A percentile compares a stretch with the other conserved stretches of the same genome.
phyloP scores from a whole-genome alignment of 371 early-diverging fungal genomes.

The Mucor irregularis region DNA sequence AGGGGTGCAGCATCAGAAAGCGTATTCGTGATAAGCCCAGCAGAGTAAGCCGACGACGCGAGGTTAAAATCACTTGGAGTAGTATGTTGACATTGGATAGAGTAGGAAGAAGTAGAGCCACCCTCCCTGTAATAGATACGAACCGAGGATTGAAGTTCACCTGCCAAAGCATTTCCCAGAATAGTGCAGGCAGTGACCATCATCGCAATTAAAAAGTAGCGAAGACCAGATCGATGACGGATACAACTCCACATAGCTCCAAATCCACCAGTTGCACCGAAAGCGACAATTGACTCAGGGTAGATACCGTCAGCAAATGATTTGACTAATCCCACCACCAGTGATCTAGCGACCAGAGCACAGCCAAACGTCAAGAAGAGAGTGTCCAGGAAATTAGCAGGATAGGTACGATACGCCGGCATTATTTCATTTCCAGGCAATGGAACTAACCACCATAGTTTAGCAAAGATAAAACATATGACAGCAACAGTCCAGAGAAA shows the following conservation, averaged over 20 bases:
- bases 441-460: constrained; percentile 22
- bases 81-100: constrained; percentile 8
- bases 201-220: constrained; percentile 15
- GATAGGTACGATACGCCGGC: constrained; percentile 19
- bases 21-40: constrained; percentile 4
- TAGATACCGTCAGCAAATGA: constrained; percentile 8
- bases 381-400: constrained; percentile 13
- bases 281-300: constrained; percentile 13
- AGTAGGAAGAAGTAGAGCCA: not conserved
- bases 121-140: constrained; percentile 1
- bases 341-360: constrained; percentile 6
- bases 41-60: constrained; percentile 11
- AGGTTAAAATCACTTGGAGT: not conserved
- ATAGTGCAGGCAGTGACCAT: constrained; percentile 7
- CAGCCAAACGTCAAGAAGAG: constrained; percentile 9
- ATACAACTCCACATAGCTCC: constrained; percentile 17
- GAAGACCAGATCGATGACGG: constrained; percentile 10
- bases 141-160: constrained; percentile 17
- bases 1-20: constrained; percentile 11
- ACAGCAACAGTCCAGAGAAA: constrained; percentile 7
- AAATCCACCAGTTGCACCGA: constrained; percentile 12
- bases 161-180: constrained; percentile 10
- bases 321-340: constrained; percentile 11
- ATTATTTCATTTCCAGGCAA: constrained; percentile 10
- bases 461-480: constrained; percentile 5